These are phyloP conservation scores for Podospora australis DNA, from an alignment of 495 filamentous ascomycete species.

Conservation along the genomic window DNA sequence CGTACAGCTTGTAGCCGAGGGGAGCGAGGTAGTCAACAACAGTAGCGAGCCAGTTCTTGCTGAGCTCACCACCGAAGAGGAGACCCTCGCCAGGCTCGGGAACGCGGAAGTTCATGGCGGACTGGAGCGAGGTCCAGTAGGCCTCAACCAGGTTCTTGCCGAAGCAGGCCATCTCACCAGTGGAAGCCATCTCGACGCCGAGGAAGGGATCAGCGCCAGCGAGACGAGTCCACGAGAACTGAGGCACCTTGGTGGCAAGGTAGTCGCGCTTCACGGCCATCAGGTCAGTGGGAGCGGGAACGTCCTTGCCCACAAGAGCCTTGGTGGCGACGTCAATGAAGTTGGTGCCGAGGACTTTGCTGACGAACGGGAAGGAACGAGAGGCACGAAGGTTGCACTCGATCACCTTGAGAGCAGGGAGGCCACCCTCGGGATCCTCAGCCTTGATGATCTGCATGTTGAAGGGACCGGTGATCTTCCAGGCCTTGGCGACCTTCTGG, in stretches of 20 bases:
- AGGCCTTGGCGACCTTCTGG: constrained; percentile 91
- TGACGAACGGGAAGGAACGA: constrained; percentile 94
- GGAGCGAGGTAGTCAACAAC: constrained; percentile 82
- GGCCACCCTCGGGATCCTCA: constrained; percentile 59
- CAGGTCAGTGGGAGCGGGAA: constrained; percentile 79
- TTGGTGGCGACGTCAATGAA: constrained; percentile 96
- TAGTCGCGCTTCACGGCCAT: constrained; percentile 88
- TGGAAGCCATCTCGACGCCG: constrained; percentile 94
- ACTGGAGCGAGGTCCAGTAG: constrained; percentile 94
- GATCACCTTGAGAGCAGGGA: constrained; percentile 83
- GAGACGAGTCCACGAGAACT: constrained; percentile 98
- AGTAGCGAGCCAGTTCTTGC: constrained; percentile 54
- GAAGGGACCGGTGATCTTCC: constrained; percentile 95
- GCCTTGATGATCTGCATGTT: constrained; percentile 99
- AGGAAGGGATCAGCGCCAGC: constrained; percentile 96
- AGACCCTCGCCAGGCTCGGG: constrained; percentile 90
- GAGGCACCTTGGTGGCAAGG: constrained; percentile 92
- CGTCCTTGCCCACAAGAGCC: constrained; percentile 78
- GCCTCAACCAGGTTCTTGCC: constrained; percentile 92
- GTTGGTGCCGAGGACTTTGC: constrained; percentile 93
- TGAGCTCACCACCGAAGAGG: constrained; percentile 81
- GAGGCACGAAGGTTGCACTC: constrained; percentile 98
- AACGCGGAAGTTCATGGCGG: constrained; percentile 97
- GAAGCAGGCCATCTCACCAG: constrained; percentile 97
- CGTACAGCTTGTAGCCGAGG: constrained; percentile 89